These are phyloP conservation scores for Sphaerulina populicola DNA, from an alignment of 2,329 filamentous ascomycete species.

Conservation along the genomic window DNA sequence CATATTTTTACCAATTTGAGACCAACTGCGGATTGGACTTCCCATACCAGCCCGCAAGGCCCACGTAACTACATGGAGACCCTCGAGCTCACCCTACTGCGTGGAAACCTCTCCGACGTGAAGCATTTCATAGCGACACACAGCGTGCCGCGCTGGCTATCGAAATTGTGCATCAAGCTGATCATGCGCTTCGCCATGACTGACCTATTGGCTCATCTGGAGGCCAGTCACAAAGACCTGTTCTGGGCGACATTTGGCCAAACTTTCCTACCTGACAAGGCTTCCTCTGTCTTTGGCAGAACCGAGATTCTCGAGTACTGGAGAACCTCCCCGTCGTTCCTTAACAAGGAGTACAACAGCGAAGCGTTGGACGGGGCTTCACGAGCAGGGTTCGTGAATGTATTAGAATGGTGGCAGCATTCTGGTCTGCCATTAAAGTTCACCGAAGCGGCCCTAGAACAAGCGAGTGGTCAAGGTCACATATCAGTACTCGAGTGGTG, in stretches of 20 bases:
- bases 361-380: conserved; percentile 85
- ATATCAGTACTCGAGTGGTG: conserved; percentile 89
- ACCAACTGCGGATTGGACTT: conserved; percentile 64
- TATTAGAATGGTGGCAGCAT: conserved; percentile 86
- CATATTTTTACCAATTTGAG: conserved; percentile 71
- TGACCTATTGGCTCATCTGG: conserved; percentile 65
- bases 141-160: conserved; percentile 66
- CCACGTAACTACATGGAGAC: conserved; percentile 65
- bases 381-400: conserved; percentile 71
- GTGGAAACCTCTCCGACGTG: conserved; percentile 60
- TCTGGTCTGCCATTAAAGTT: conserved; percentile 73
- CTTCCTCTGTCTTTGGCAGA: conserved; percentile 76
- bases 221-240: conserved; percentile 59
- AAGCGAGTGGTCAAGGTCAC: conserved; percentile 75
- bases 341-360: conserved; percentile 75
- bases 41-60: conserved; percentile 54
- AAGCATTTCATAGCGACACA: conserved; percentile 60
- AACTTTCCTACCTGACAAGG: conserved; percentile 76
- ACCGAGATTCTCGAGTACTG: conserved; percentile 85
- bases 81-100: conserved; percentile 77
- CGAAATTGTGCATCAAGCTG: conserved; percentile 72
- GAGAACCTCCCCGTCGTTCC: conserved; percentile 71
- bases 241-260: conserved; percentile 79
- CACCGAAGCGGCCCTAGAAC: conserved; percentile 78
- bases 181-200: conserved; percentile 86